Evolutionary conservation across 73 alveolate species (phyloP).

Genomic region (Tetrahymena elliotti): DNA sequence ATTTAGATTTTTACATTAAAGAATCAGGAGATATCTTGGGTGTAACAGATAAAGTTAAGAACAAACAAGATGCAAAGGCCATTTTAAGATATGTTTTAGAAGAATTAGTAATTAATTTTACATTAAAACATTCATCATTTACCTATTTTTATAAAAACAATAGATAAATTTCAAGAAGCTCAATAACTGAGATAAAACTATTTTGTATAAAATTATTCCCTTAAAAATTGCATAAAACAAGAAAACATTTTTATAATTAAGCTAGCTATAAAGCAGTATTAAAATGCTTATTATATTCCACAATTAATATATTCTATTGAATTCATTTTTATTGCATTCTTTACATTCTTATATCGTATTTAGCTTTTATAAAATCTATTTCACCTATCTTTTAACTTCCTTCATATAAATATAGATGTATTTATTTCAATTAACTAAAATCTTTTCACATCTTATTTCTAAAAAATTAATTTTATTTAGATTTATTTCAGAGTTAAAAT

Average conservation of each 20-base stretch:
- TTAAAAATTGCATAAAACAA: neutral
- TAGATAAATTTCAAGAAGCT: neutral
- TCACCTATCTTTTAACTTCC: neutral
- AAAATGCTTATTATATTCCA: neutral
- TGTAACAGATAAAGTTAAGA: slow-evolving; percentile 67
- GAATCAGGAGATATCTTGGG: slow-evolving; percentile 91
- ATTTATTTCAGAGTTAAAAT: too few species aligned
- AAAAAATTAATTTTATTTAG: too few species aligned
- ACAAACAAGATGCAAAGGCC: slow-evolving; percentile 74
- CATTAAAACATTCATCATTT: neutral
- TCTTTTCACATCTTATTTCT: too few species aligned
- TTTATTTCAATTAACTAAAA: too few species aligned
- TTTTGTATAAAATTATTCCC: neutral
- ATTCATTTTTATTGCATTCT: neutral
- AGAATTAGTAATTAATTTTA: slow-evolving; percentile 48
- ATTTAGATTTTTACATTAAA: slow-evolving; percentile 81
- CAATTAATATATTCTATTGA: neutral
- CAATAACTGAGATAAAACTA: neutral
- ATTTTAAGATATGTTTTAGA: slow-evolving; percentile 77
- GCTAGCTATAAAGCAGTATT: neutral
- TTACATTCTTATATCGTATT: neutral
- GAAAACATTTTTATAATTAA: neutral
- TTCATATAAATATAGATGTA: too few species aligned
- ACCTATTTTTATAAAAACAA: neutral
- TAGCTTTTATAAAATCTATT: neutral